A percentile compares a stretch with the other conserved stretches of the same genome.
phyloP scores from a whole-genome alignment of 768 basidiomycete species.

The Suillus plorans region DNA sequence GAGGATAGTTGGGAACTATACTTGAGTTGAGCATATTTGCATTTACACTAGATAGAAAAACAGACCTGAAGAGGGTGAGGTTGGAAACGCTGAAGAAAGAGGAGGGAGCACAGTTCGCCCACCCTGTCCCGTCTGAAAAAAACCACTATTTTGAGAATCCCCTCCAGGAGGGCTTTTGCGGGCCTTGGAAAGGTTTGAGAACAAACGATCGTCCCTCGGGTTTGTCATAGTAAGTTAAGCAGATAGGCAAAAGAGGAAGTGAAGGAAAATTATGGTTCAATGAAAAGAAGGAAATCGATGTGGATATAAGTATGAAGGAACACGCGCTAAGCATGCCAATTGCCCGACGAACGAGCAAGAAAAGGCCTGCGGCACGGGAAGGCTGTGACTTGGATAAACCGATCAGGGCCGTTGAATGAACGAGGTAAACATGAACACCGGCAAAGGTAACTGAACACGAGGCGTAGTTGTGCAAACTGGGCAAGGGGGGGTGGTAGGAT shows the following conservation, averaged over 20 bases:
- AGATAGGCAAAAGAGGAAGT: slow-evolving; percentile 58
- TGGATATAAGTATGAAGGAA: slow-evolving; percentile 46
- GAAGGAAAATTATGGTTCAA: slow-evolving; percentile 41
- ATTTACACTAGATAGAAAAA: slow-evolving; percentile 55
- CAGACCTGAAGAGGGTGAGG: slow-evolving; percentile 90
- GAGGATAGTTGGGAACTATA: slow-evolving; percentile 58
- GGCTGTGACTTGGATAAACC: slow-evolving; percentile 37
- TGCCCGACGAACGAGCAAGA: slow-evolving; percentile 34
- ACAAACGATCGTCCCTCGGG: slow-evolving; percentile 72
- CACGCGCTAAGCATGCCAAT: slow-evolving; percentile 44
- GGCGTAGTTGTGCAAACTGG: slow-evolving; percentile 41
- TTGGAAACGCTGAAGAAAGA: slow-evolving; percentile 82
- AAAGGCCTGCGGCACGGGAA: slow-evolving; percentile 31
- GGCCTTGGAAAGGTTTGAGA: slow-evolving; percentile 59
- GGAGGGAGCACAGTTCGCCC: slow-evolving; percentile 87
- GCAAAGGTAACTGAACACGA: slow-evolving; percentile 42
- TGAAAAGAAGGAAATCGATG: slow-evolving; percentile 54
- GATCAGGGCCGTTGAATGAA: slow-evolving; percentile 46
- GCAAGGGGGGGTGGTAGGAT: slow-evolving; percentile 32
- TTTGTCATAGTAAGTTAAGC: slow-evolving; percentile 63
- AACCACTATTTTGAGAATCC: slow-evolving; percentile 57
- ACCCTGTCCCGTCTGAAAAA: slow-evolving; percentile 82
- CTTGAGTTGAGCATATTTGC: slow-evolving; percentile 56
- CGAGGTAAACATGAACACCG: slow-evolving; percentile 50
- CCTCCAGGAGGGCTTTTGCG: slow-evolving; percentile 67